These are phyloP conservation scores for Geotrichum bryndzae DNA, from an alignment of 1,139 yeast genomes.

Conservation along the genomic window DNA sequence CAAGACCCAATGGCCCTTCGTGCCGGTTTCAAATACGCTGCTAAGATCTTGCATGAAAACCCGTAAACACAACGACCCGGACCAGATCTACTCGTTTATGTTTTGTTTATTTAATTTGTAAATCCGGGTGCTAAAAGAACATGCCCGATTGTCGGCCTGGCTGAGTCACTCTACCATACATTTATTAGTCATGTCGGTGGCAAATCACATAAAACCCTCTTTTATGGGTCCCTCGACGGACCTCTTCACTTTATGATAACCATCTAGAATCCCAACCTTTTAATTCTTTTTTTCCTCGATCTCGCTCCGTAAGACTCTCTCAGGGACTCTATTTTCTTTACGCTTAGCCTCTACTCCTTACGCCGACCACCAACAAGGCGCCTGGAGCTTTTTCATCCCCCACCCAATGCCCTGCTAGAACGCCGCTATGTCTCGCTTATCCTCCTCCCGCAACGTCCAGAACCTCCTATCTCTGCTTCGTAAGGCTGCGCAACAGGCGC, in stretches of 20 bases:
- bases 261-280: too few relatives aligned
- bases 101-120: too few relatives aligned
- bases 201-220: not conserved
- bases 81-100: too few relatives aligned
- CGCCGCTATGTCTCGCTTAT: not conserved
- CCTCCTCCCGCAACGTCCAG: not conserved
- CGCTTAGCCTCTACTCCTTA: not conserved
- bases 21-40: too few relatives aligned
- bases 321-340: not conserved
- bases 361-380: not conserved
- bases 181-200: not conserved
- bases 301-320: not conserved
- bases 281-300: too few relatives aligned
- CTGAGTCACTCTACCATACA: not conserved
- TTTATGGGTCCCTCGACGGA: too few relatives aligned
- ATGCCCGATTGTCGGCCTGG: not conserved
- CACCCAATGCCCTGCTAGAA: not conserved
- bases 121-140: too few relatives aligned
- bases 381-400: not conserved
- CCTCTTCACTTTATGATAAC: too few relatives aligned
- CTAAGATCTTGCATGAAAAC: too few relatives aligned
- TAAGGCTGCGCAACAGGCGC: conserved; percentile 15
- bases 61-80: too few relatives aligned
- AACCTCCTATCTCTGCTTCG: conserved; percentile 13
- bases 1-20: too few relatives aligned